Conservation (phyloP, 2,329 filamentous ascomycete genomes). For the Trichoderma asperellum region DNA sequence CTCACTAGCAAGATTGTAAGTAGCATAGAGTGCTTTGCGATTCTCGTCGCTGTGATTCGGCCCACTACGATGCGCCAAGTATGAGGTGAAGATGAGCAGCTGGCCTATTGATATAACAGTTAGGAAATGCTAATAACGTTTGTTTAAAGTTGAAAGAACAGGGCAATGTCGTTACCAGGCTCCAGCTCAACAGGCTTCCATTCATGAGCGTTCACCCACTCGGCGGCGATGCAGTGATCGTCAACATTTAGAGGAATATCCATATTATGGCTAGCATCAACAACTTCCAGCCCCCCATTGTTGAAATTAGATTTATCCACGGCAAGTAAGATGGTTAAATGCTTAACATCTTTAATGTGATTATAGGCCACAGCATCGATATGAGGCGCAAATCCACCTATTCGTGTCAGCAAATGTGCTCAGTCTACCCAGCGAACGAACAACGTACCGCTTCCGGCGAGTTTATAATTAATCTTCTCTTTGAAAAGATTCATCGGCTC, state of each 20-base stretch:
- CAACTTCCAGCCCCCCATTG: conserved; percentile 6
- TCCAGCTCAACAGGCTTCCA: conserved; percentile 16
- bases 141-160: rapidly evolving
- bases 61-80: conserved; percentile 9
- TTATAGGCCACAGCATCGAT: conserved; percentile 17
- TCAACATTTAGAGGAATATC: conserved; percentile 10
- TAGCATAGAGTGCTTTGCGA: conserved; percentile 18
- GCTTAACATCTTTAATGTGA: conserved; percentile 14
- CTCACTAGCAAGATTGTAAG: not conserved
- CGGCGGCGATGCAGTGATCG: not conserved
- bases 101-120: not conserved
- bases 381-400: conserved; percentile 9
- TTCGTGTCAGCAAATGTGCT: not conserved
- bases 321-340: conserved; percentile 11
- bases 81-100: conserved; percentile 14
- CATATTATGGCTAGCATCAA: conserved; percentile 14
- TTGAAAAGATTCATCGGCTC: conserved; percentile 10
- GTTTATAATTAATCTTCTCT: conserved; percentile 13
- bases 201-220: conserved; percentile 8
- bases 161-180: not conserved
- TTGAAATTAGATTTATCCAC: not conserved
- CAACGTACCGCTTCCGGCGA: not conserved
- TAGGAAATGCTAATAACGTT: not conserved
- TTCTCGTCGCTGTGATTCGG: conserved; percentile 8
- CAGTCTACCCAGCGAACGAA: not conserved